These are phyloP conservation scores for Penicillium sp. DNA, from an alignment of 2,329 filamentous ascomycete species.

Conservation along the genomic window DNA sequence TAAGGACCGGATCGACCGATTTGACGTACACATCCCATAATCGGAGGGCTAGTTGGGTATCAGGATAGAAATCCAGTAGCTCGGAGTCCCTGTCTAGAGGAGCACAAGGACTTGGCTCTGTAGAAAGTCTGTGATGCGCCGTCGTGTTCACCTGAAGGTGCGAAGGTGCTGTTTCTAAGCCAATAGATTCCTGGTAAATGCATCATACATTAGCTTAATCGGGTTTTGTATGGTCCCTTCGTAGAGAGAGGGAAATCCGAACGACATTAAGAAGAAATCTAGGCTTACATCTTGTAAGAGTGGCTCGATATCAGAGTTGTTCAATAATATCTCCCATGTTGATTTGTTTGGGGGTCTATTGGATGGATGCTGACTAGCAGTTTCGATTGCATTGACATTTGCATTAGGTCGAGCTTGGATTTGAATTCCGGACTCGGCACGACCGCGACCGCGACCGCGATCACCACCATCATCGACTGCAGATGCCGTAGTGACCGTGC, in stretches of 20 bases:
- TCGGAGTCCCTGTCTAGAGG: constrained; percentile 1
- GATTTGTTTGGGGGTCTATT: constrained; percentile 9
- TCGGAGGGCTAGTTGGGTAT: constrained; percentile 15
- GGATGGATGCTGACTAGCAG: constrained; percentile 11
- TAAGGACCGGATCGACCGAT: constrained; percentile 20
- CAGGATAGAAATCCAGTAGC: constrained; percentile 14
- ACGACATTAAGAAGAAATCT: no score
- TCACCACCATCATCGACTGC: no score
- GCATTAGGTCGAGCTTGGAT: no score
- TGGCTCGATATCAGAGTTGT: constrained; percentile 7
- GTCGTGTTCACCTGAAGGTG: neutral
- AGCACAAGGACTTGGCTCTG: neutral
- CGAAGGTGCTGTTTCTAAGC: neutral
- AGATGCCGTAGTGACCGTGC: no score
- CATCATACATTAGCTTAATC: neutral
- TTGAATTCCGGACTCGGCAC: no score
- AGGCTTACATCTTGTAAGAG: neutral
- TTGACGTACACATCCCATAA: constrained; percentile 20
- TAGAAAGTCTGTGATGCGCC: no score
- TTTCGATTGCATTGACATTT: neutral
- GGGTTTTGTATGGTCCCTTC: no score
- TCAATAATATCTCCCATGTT: constrained; percentile 12
- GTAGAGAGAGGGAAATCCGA: no score
- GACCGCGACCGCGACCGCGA: no score
- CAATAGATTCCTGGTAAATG: neutral